A percentile compares a stretch with the other conserved stretches of the same genome.
phyloP scores from a whole-genome alignment of 768 basidiomycete species.

The Podaxis sp. region DNA sequence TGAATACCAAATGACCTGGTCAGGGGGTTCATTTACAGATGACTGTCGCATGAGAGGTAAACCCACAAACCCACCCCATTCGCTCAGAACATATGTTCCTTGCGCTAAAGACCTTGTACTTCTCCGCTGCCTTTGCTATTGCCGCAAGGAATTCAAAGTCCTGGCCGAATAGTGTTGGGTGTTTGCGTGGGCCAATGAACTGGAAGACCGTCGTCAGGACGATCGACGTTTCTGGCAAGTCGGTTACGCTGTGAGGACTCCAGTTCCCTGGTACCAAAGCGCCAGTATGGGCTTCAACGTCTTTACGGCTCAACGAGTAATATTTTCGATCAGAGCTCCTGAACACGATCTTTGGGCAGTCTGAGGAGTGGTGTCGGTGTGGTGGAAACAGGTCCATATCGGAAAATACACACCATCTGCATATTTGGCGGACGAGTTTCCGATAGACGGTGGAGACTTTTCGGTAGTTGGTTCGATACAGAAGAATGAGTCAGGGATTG shows the following conservation, averaged over 20 bases:
- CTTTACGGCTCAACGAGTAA: slow-evolving; percentile 16
- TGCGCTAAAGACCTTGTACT: slow-evolving; percentile 15
- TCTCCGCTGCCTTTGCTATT: slow-evolving; percentile 19
- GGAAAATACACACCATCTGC: neutral
- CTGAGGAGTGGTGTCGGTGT: neutral
- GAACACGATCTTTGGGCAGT: neutral
- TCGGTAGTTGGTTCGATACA: neutral
- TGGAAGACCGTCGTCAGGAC: slow-evolving; percentile 20
- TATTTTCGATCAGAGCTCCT: slow-evolving; percentile 7
- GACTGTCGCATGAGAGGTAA: no score
- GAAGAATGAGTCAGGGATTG: slow-evolving; percentile 11
- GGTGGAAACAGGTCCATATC: neutral
- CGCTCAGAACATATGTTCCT: slow-evolving; percentile 18
- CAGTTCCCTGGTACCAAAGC: slow-evolving; percentile 18
- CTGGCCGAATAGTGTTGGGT: slow-evolving; percentile 11
- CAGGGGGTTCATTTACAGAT: neutral
- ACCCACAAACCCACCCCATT: neutral
- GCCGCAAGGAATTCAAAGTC: slow-evolving; percentile 10
- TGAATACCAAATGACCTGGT: slow-evolving; percentile 2
- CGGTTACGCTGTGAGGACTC: slow-evolving; percentile 4
- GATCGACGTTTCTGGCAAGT: slow-evolving; percentile 13
- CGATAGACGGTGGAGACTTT: neutral
- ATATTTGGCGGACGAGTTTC: neutral
- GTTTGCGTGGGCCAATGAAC: slow-evolving; percentile 17
- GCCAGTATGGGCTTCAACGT: slow-evolving; percentile 18